phyloP scores from a whole-genome alignment of 2,329 filamentous ascomycete genomes.

The Metarhizium album region DNA sequence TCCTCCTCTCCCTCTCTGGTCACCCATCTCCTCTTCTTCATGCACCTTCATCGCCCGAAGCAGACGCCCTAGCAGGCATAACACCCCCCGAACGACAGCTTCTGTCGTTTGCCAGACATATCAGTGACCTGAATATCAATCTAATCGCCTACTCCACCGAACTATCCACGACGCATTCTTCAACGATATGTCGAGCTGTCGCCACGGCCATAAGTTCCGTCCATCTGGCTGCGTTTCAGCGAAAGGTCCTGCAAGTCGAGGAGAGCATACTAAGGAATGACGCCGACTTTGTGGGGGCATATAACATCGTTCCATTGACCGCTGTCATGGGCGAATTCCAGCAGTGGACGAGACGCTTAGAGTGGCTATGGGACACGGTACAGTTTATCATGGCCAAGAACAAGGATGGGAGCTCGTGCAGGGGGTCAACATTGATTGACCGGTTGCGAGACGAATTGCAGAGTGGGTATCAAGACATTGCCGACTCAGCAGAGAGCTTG shows the following conservation, averaged over 20 bases:
- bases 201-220: constrained; percentile 64
- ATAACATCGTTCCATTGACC: constrained; percentile 86
- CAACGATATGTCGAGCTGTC: constrained; percentile 78
- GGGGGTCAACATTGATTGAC: constrained; percentile 67
- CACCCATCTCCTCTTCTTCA: constrained; percentile 83
- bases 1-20: constrained; percentile 90
- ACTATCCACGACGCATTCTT: constrained; percentile 62
- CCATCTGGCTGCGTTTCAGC: constrained; percentile 72
- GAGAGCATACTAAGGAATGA: constrained; percentile 65
- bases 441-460: constrained; percentile 63
- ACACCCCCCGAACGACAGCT: constrained; percentile 77
- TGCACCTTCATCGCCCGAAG: constrained; percentile 31
- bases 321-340: constrained; percentile 74
- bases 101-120: constrained; percentile 61
- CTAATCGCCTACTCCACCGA: constrained; percentile 56
- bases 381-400: constrained; percentile 50
- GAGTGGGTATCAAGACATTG: constrained; percentile 82
- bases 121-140: constrained; percentile 68
- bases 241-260: constrained; percentile 78
- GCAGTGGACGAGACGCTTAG: constrained; percentile 73
- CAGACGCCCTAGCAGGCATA: constrained; percentile 37
- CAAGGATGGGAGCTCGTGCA: constrained; percentile 33
- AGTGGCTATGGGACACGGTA: constrained; percentile 72
- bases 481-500: constrained; percentile 61
- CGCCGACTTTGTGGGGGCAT: constrained; percentile 73